phyloP scores from a whole-genome alignment of 371 early-diverging fungal species.

The Funneliformis caledonium region DNA sequence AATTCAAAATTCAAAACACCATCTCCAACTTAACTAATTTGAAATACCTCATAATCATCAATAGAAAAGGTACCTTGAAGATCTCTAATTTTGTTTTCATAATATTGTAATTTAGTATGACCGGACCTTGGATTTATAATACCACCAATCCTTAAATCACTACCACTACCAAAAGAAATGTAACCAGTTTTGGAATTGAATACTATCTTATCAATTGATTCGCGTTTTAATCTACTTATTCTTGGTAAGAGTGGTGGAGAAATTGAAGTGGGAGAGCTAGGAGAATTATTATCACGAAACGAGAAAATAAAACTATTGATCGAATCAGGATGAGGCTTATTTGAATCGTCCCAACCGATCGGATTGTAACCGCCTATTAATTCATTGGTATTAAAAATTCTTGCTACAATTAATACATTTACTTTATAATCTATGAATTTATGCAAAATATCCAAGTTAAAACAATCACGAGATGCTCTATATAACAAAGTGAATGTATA shows the following conservation, averaged over 20 bases:
- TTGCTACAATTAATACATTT: conserved; percentile 4
- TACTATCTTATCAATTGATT: neutral
- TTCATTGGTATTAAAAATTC: conserved; percentile 23
- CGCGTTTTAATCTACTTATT: neutral
- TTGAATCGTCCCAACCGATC: neutral
- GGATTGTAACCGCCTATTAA: conserved; percentile 33
- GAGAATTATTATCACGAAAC: neutral
- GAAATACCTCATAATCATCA: conserved; percentile 35
- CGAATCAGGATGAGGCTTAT: neutral
- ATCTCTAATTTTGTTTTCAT: conserved; percentile 15
- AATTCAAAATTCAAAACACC: neutral
- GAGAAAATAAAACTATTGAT: conserved; percentile 27
- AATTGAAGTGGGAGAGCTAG: too few relatives aligned
- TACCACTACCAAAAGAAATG: conserved; percentile 14
- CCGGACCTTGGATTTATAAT: neutral
- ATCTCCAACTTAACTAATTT: neutral
- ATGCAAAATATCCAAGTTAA: neutral
- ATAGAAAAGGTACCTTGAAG: conserved; percentile 7
- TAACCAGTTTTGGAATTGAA: neutral
- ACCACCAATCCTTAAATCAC: conserved; percentile 36
- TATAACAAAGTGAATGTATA: conserved; percentile 6
- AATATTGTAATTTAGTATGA: neutral
- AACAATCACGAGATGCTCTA: neutral
- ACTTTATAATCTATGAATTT: neutral
- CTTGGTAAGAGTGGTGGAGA: neutral